phyloP scores from a whole-genome alignment of 768 basidiomycete species.

The Amanita molliuscula region DNA sequence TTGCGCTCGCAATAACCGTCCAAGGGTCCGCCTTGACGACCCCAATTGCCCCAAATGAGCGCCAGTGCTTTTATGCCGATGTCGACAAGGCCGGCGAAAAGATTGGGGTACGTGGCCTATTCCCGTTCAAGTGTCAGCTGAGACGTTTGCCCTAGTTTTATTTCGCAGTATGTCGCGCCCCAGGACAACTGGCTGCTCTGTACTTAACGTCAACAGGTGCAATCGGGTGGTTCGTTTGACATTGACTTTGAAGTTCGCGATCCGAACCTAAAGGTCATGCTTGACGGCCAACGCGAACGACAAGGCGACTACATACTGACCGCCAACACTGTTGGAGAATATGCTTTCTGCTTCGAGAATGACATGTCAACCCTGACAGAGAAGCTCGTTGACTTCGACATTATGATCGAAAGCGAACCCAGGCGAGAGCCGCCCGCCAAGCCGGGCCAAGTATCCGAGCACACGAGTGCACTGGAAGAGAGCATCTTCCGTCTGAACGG shows the following conservation, averaged over 20 bases:
- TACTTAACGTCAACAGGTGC: slow-evolving; percentile 44
- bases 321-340: slow-evolving; percentile 84
- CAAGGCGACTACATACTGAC: slow-evolving; percentile 98
- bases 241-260: slow-evolving; percentile 91
- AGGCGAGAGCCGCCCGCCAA: slow-evolving; percentile 83
- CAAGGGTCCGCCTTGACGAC: slow-evolving; percentile 71
- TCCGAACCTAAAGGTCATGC: slow-evolving; percentile 77
- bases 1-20: slow-evolving; percentile 25
- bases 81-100: slow-evolving; percentile 95
- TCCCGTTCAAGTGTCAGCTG: neutral
- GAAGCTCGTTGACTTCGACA: slow-evolving; percentile 92
- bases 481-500: slow-evolving; percentile 87
- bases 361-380: slow-evolving; percentile 92
- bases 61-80: slow-evolving; percentile 90
- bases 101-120: slow-evolving; percentile 53
- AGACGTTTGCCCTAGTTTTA: slow-evolving; percentile 60
- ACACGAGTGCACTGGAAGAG: slow-evolving; percentile 90
- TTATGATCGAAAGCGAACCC: slow-evolving; percentile 98
- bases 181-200: neutral
- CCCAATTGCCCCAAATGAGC: slow-evolving; percentile 64
- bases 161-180: slow-evolving; percentile 67
- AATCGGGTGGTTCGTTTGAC: slow-evolving; percentile 96
- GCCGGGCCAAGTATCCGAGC: slow-evolving; percentile 80
- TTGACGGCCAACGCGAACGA: slow-evolving; percentile 82
- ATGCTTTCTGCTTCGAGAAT: slow-evolving; percentile 96